phyloP scores from a whole-genome alignment of 495 filamentous ascomycete genomes.

The Thermochaetoides thermophila region DNA sequence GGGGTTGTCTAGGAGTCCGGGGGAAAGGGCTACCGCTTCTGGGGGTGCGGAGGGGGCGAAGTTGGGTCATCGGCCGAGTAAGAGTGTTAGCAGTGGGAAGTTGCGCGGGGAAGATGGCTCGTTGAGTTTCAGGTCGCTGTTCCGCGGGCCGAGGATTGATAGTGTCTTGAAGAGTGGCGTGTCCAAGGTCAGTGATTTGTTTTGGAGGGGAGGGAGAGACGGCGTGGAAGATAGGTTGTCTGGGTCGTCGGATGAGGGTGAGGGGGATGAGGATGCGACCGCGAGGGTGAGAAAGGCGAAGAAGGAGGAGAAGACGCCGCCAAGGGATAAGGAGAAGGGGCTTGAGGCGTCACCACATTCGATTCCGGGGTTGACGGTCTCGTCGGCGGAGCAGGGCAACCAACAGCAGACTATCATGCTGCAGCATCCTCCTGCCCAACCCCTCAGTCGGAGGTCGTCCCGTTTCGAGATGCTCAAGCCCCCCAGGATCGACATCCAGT shows the following conservation, averaged over 20 bases:
- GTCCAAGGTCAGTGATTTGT: slow-evolving; percentile 33
- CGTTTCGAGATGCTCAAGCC: slow-evolving; percentile 43
- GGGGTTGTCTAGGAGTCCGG: slow-evolving; percentile 24
- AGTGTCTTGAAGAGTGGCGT: slow-evolving; percentile 32
- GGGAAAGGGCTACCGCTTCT: too few species aligned
- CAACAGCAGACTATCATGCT: too few species aligned
- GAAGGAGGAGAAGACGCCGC: slow-evolving; percentile 20
- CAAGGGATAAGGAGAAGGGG: too few species aligned
- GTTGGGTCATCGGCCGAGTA: slow-evolving; percentile 24
- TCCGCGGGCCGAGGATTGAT: slow-evolving; percentile 32
- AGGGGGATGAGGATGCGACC: too few species aligned
- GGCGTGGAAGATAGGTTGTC: too few species aligned
- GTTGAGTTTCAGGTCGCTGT: slow-evolving; percentile 26
- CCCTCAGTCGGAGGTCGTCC: slow-evolving; percentile 27
- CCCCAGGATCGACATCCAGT: slow-evolving; percentile 46
- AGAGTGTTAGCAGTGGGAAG: slow-evolving; percentile 23
- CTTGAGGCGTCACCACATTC: slow-evolving; percentile 29
- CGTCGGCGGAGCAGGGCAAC: too few species aligned
- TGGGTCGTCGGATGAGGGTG: too few species aligned
- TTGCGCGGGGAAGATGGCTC: slow-evolving; percentile 27
- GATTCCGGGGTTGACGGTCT: slow-evolving; percentile 12
- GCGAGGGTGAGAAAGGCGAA: too few species aligned
- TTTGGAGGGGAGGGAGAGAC: too few species aligned
- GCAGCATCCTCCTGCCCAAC: slow-evolving; percentile 14
- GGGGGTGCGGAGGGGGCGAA: too few species aligned